Conservation (phyloP, 1,284 basidiomycete species). For the Earliella scabrosa region DNA sequence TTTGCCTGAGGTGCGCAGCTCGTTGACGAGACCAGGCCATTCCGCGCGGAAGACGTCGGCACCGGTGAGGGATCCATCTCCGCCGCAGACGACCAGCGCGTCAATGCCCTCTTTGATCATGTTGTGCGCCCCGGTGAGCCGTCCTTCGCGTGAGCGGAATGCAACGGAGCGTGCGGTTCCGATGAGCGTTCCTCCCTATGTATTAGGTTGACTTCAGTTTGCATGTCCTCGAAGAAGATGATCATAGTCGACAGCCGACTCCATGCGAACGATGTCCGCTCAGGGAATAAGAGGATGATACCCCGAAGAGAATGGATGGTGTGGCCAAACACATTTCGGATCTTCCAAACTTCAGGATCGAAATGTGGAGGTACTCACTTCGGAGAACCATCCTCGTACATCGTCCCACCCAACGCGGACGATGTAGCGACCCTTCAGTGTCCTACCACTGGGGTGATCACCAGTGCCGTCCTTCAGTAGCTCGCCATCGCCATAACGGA, state of each 20-base stretch:
- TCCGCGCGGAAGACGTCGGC: conserved; percentile 94
- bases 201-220: conserved; percentile 2
- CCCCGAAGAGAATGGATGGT: no score
- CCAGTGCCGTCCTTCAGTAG: conserved; percentile 91
- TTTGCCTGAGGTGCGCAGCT: conserved; percentile 65
- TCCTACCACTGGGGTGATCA: conserved; percentile 70
- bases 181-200: conserved; percentile 94
- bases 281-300: no score
- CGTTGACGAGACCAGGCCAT: conserved; percentile 86
- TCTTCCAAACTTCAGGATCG: no score
- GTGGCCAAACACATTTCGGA: no score
- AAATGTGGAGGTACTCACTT: conserved; percentile 52
- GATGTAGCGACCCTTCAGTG: conserved; percentile 91
- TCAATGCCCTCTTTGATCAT: conserved; percentile 96
- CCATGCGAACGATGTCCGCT: no score
- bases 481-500: conserved; percentile 91
- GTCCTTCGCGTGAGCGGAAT: conserved; percentile 89
- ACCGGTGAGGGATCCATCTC: conserved; percentile 95
- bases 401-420: conserved; percentile 99
- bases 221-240: conserved; percentile 8
- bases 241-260: no score
- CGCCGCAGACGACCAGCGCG: conserved; percentile 95
- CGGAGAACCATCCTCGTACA: conserved; percentile 92
- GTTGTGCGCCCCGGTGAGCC: conserved; percentile 87
- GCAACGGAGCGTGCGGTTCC: conserved; percentile 91